Evolutionary conservation across 1,284 basidiomycete species (phyloP).

Genomic region (Ceratobasidium sp.): DNA sequence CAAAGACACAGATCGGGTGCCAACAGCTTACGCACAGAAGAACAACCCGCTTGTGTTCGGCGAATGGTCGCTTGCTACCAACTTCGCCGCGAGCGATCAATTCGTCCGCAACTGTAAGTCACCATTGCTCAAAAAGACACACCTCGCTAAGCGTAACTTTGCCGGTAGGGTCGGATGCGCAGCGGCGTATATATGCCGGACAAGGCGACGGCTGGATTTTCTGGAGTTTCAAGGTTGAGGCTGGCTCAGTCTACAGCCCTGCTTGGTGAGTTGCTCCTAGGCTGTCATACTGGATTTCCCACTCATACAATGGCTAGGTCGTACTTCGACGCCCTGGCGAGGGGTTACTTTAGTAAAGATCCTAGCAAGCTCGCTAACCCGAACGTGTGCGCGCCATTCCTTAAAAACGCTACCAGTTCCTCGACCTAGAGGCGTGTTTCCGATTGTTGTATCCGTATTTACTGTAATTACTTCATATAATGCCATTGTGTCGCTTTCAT

Average conservation of each 20-base stretch:
- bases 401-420: background rate
- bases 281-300: background rate
- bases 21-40: conserved; percentile 61
- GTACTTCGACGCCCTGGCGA: conserved; percentile 69
- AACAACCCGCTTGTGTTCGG: conserved; percentile 52
- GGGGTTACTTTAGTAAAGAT: conserved; percentile 70
- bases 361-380: conserved; percentile 66
- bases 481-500: too few species aligned
- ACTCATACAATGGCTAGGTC: conserved; percentile 62
- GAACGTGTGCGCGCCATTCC: conserved; percentile 62
- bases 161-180: conserved; percentile 56
- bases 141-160: conserved; percentile 85
- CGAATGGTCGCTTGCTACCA: conserved; percentile 77
- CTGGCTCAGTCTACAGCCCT: conserved; percentile 41
- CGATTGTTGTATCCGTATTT: too few species aligned
- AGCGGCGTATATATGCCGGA: conserved; percentile 67
- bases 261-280: conserved; percentile 10
- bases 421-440: background rate
- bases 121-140: conserved; percentile 63
- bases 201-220: conserved; percentile 60
- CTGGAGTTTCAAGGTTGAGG: conserved; percentile 81
- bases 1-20: background rate
- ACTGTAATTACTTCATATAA: too few species aligned
- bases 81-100: conserved; percentile 69
- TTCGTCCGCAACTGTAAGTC: conserved; percentile 56